These are phyloP conservation scores for Cordyceps militaris DNA, from an alignment of 2,329 filamentous ascomycete species.

Conservation along the genomic window DNA sequence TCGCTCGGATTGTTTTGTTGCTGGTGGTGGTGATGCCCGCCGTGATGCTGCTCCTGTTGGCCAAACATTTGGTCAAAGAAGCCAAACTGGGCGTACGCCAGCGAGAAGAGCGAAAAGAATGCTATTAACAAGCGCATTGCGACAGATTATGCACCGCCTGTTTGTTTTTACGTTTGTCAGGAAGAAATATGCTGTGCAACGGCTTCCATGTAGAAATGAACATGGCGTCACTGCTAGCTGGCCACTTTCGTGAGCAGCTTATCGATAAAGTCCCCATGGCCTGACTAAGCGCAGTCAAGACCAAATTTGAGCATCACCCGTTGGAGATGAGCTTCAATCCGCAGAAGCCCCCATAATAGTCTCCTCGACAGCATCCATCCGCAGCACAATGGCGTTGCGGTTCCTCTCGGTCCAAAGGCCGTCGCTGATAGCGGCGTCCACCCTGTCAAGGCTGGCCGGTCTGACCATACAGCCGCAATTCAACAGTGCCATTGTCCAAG, in stretches of 20 bases:
- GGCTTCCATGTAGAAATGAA: neutral
- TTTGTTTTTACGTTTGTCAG: constrained; percentile 24
- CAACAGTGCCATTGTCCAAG: constrained; percentile 38
- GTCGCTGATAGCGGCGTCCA: constrained; percentile 32
- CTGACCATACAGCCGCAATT: constrained; percentile 23
- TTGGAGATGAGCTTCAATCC: constrained; percentile 17
- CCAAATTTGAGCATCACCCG: constrained; percentile 10
- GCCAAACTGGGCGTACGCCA: constrained; percentile 70
- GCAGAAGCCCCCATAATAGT: constrained; percentile 26
- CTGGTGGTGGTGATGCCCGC: constrained; percentile 40
- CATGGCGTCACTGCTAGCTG: constrained; percentile 15
- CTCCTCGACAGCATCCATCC: constrained; percentile 22
- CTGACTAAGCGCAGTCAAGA: constrained; percentile 14
- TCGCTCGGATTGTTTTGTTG: constrained; percentile 81
- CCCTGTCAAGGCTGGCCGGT: constrained; percentile 20
- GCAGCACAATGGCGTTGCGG: constrained; percentile 31
- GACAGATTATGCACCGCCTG: constrained; percentile 8
- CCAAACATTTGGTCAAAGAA: constrained; percentile 99
- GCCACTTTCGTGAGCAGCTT: constrained; percentile 14
- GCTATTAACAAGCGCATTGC: constrained; percentile 27
- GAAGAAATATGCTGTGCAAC: neutral
- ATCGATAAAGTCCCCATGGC: constrained; percentile 17
- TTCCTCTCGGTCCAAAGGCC: constrained; percentile 42
- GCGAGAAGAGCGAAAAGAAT: constrained; percentile 52
- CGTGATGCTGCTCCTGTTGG: constrained; percentile 42